Conservation (phyloP, 257 asterid genomes). For the Ophiorrhiza pumila region DNA sequence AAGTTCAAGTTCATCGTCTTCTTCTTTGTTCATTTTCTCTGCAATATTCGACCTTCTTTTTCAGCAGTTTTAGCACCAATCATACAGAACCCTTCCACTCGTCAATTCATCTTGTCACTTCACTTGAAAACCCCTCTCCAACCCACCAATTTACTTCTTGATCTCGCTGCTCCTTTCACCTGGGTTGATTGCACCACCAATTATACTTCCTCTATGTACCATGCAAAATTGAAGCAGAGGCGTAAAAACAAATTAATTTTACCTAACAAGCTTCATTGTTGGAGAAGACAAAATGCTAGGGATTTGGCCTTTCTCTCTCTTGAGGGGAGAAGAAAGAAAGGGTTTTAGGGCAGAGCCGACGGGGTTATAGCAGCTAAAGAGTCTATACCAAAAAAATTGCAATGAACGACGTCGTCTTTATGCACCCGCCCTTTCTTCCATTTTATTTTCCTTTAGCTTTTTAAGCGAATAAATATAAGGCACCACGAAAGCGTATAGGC, state of each 20-base stretch:
- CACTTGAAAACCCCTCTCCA: conserved; percentile 44
- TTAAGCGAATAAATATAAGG: too few relatives aligned
- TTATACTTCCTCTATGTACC: conserved; percentile 27
- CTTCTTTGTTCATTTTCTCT: conserved; percentile 18
- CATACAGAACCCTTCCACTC: conserved; percentile 29
- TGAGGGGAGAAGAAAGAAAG: not conserved
- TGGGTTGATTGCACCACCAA: conserved; percentile 35
- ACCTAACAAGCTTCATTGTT: conserved; percentile 38
- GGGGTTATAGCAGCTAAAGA: not conserved
- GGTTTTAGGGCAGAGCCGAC: conserved; percentile 19
- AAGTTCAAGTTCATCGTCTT: not conserved
- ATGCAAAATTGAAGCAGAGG: too few relatives aligned
- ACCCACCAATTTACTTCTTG: conserved; percentile 40
- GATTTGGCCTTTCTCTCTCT: conserved; percentile 12
- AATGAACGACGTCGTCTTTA: conserved; percentile 9
- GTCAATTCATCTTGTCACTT: conserved; percentile 31
- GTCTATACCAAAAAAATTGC: too few relatives aligned
- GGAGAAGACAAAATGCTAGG: conserved; percentile 8
- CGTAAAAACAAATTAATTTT: too few relatives aligned
- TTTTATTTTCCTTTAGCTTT: too few relatives aligned
- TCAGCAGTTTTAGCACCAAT: conserved; percentile 48
- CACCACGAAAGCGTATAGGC: too few relatives aligned
- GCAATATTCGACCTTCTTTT: conserved; percentile 16
- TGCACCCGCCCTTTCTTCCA: not conserved
- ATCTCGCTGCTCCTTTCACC: conserved; percentile 43